Percentiles rank a stretch among this genome's conserved stretches.
phyloP scores from a whole-genome alignment of 2,329 filamentous ascomycete species.

The Albifimbria verrucaria region DNA sequence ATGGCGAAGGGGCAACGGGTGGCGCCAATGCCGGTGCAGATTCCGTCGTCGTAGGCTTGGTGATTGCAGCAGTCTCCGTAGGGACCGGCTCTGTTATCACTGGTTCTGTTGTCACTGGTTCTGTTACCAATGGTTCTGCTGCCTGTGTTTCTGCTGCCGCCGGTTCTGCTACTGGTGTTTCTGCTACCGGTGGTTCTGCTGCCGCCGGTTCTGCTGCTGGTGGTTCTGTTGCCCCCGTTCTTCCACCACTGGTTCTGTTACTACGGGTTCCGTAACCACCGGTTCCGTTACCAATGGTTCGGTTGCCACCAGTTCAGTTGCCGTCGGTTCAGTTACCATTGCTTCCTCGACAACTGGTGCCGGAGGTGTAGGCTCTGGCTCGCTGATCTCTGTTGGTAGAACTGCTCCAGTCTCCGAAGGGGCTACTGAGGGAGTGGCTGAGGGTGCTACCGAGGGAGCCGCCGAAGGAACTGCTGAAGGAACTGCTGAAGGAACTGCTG shows the following conservation, averaged over 20 bases:
- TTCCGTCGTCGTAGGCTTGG: neutral
- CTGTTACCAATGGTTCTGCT: neutral
- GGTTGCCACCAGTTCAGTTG: too few species aligned
- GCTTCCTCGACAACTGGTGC: conserved; percentile 12
- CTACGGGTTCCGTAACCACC: too few species aligned
- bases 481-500: conserved; percentile 18
- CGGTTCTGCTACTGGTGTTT: neutral
- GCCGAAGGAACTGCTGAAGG: too few species aligned
- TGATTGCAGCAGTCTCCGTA: too few species aligned
- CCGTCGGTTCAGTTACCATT: too few species aligned
- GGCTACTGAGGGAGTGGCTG: neutral
- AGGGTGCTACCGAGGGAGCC: too few species aligned
- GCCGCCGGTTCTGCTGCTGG: neutral
- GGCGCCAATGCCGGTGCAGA: neutral
- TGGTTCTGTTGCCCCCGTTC: neutral
- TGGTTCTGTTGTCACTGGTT: neutral
- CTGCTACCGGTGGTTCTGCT: neutral
- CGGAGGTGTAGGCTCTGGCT: too few species aligned
- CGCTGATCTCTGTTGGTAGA: conserved; percentile 13
- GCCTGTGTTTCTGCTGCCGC: neutral
- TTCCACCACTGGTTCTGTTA: neutral
- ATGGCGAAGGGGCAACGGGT: too few species aligned
- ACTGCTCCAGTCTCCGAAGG: conserved; percentile 7
- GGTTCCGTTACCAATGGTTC: too few species aligned
- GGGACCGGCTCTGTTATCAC: neutral